Base-by-base conservation (phyloP, 1,284 basidiomycete genomes). In the Sphaerobolus stellatus region DNA sequence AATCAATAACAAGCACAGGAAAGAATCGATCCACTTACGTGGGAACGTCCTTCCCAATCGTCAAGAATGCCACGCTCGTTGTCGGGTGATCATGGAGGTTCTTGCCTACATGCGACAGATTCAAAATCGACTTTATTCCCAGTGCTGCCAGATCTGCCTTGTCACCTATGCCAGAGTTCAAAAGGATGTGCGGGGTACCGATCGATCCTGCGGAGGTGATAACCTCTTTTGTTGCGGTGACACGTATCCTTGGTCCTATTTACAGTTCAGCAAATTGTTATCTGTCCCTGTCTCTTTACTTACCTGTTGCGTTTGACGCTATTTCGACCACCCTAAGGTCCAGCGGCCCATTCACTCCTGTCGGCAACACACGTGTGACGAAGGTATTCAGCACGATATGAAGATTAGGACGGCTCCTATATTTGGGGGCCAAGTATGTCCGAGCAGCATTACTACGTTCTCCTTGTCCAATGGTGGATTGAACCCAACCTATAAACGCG, bases 401-500 rank as follows among this genome's bases (percentile, higher is more conserved):
- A 18, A 43, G 41, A 22, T 43, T 43, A 6, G 41, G 41, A 14
- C 41, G 41, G 9, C 11, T 11, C 13, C 22, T 20, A 9, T 6
- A 11, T 43, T 43, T 20, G 8, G 41, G 16, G 28, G 22, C 16
- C 13, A 43, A 27, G 18, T 43, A 43, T n/a, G 41, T n/a, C 14
- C 22, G 4, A 24, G 13, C 41, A 18, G 41, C 13, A 43, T 43
- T 24, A 22, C 41, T 43, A 24, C 41, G 41, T 22, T 22, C 11
- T 5, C 41, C 41, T 43, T 43, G 4, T 34, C 70, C 64, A 45
- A 70, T 60, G n/a, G 71, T 64, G 43, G 68, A 58, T 52, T 68
- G 64, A 4, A 67, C 50, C 67, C 71, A 77, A 16, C 73, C 77
- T 68, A 18, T 8, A 43, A 58, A 13, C n/a, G n/a, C n/a, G n/a